A percentile compares a stretch with the other conserved stretches of the same genome.
Conservation (phyloP, 352 stramenopile species). For the Phytophthora fragariae region DNA sequence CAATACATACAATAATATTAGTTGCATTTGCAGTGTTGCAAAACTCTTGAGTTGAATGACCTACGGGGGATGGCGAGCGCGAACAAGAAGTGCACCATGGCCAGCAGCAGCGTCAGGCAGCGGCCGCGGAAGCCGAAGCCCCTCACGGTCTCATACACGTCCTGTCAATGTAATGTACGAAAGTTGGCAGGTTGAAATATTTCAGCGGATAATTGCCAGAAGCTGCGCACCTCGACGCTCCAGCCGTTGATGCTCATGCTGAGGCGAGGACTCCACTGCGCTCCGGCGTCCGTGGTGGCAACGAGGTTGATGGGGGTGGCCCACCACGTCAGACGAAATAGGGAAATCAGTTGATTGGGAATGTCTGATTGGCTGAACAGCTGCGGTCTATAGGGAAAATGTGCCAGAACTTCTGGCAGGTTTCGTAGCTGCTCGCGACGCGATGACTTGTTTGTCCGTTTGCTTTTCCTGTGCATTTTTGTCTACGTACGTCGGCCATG, state of each 20-base stretch:
- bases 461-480: too few species aligned
- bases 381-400: background rate
- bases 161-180: slow-evolving; percentile 6
- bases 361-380: slow-evolving; percentile 12
- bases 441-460: too few species aligned
- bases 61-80: slow-evolving; percentile 32
- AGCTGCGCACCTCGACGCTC: slow-evolving; percentile 26
- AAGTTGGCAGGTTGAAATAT: background rate
- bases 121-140: slow-evolving; percentile 40
- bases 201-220: background rate
- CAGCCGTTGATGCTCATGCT: slow-evolving; percentile 29
- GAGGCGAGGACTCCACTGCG: slow-evolving; percentile 13
- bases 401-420: background rate
- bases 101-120: slow-evolving; percentile 35
- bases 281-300: slow-evolving; percentile 3
- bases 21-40: background rate
- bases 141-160: slow-evolving; percentile 34
- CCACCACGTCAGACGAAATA: slow-evolving; percentile 10
- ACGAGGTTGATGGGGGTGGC: slow-evolving; percentile 1
- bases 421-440: background rate
- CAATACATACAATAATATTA: background rate
- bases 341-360: slow-evolving; percentile 10
- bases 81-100: slow-evolving; percentile 33
- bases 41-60: background rate
- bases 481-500: too few species aligned